These are phyloP conservation scores for Talaromyces sp. DNA, from an alignment of 2,329 filamentous ascomycete species.

Conservation along the genomic window DNA sequence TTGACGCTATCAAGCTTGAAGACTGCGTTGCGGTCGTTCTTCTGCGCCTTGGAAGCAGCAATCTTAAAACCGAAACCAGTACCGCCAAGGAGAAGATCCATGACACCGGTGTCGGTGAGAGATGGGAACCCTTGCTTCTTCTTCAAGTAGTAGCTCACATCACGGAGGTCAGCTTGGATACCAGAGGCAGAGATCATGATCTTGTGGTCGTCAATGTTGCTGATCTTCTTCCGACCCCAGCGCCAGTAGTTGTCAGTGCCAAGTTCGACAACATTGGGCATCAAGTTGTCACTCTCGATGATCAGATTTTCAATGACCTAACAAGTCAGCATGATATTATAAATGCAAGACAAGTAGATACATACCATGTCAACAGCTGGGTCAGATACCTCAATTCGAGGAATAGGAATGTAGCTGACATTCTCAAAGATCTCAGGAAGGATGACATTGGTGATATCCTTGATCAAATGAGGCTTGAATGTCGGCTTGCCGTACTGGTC, in stretches of 20 bases:
- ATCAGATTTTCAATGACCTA: slow-evolving; percentile 85
- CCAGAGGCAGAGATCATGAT: slow-evolving; percentile 80
- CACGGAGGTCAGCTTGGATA: slow-evolving; percentile 85
- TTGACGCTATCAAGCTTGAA: slow-evolving; percentile 92
- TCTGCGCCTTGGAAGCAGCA: slow-evolving; percentile 77
- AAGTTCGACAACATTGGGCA: slow-evolving; percentile 87
- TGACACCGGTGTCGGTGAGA: slow-evolving; percentile 81
- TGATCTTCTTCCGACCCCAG: slow-evolving; percentile 85
- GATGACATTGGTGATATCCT: slow-evolving; percentile 84
- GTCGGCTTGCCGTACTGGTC: slow-evolving; percentile 77
- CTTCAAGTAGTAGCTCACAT: slow-evolving; percentile 93
- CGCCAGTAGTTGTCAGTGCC: slow-evolving; percentile 91
- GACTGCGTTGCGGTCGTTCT: slow-evolving; percentile 74
- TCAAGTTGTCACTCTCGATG: slow-evolving; percentile 93
- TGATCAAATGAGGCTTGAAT: slow-evolving; percentile 92
- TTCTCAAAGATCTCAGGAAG: slow-evolving; percentile 79
- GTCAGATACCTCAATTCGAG: slow-evolving; percentile 90
- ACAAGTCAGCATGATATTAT: not conserved
- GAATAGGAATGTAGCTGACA: slow-evolving; percentile 85
- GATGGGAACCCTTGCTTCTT: slow-evolving; percentile 91
- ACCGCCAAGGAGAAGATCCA: slow-evolving; percentile 84
- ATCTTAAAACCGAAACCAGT: slow-evolving; percentile 90
- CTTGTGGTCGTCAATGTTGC: slow-evolving; percentile 78
- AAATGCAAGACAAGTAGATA: slow-evolving; percentile 1
- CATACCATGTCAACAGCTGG: slow-evolving; percentile 70